Base-by-base conservation (phyloP, 192 early-diverging fungal species). In the Coemansia sp. region DNA sequence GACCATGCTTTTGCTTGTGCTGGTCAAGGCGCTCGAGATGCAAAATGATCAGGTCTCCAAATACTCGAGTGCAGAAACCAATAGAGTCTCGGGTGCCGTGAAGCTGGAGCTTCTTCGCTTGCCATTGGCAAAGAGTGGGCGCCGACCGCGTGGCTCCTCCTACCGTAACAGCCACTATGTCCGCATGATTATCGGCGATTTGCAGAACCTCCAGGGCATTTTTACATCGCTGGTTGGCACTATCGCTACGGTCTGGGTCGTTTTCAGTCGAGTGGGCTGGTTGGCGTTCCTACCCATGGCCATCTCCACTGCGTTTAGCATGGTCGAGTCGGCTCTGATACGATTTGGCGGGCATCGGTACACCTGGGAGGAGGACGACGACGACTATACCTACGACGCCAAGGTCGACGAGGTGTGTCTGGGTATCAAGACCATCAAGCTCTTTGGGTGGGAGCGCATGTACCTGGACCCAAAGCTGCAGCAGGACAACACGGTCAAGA, bases 391-490 rank as follows among this genome's bases (percentile, higher is more conserved):
- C 11, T 66, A 63, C 10, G 67, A 65, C 26, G 23, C 38, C 45
- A 58, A 41, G n/a, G 35, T 66, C 11, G 45, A 45, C 47, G 68
- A 79, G 26, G 59, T 79, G 10, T 79, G 64, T 50, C 37, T 48
- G 16, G 57, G 50, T 20, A 70, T 70, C 14, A 73, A 69, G 33
- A 60, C 76, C 2, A 73, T 79, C 23, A 79, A 79, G 68, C 64
- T 79, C 52, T 74, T 73, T 59, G 72, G 77, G 25, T 79, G 77
- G 77, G 77, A 79, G 41, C 59, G 62, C 35, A 70, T 70, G 55
- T 79, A 70, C 38, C 57, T 79, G 9, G 72, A 74, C 26, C 47
- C 71, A 0, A 53, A 55, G 28, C 64, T 66, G 14, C 62, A 63
- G 45, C 28, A 66, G 25, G 53, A 56, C 34, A 64, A 6, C 37